Percentiles rank a stretch among this genome's conserved stretches.
Evolutionary conservation across 768 basidiomycete species (phyloP).

Genomic region (Termitomyces sp.): DNA sequence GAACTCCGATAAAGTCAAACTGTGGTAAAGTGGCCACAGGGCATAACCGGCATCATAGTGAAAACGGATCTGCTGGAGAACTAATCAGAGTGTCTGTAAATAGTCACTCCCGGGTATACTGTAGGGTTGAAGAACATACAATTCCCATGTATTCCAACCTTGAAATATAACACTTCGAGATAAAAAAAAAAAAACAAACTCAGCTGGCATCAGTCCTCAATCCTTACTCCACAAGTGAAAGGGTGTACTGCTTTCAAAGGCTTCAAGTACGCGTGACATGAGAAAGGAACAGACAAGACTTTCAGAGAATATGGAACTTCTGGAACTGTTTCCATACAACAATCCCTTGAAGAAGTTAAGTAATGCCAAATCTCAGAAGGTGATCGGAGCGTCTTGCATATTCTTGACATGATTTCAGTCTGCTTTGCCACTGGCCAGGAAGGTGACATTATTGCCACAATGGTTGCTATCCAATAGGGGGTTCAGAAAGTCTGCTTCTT

Average conservation of each 20-base stretch:
- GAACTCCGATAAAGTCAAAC: no score
- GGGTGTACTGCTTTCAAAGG: background rate
- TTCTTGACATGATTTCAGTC: background rate
- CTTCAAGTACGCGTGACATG: background rate
- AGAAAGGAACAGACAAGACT: background rate
- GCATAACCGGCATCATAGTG: no score
- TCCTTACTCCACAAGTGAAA: background rate
- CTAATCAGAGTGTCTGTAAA: no score
- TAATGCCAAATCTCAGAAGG: background rate
- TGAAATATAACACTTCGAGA: no score
- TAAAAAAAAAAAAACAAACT: no score
- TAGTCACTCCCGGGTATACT: no score
- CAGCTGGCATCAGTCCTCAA: background rate
- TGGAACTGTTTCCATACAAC: background rate
- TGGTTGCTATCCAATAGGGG: background rate
- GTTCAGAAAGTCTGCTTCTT: background rate
- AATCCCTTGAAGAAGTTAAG: background rate
- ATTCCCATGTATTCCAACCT: no score
- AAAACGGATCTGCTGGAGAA: no score
- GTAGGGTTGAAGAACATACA: no score
- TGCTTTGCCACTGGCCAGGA: background rate
- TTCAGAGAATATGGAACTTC: background rate
- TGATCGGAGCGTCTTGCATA: background rate
- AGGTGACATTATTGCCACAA: background rate
- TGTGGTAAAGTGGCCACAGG: no score